Base-by-base conservation (phyloP, 1,284 basidiomycete genomes). In the Ganoderma resinaceum region DNA sequence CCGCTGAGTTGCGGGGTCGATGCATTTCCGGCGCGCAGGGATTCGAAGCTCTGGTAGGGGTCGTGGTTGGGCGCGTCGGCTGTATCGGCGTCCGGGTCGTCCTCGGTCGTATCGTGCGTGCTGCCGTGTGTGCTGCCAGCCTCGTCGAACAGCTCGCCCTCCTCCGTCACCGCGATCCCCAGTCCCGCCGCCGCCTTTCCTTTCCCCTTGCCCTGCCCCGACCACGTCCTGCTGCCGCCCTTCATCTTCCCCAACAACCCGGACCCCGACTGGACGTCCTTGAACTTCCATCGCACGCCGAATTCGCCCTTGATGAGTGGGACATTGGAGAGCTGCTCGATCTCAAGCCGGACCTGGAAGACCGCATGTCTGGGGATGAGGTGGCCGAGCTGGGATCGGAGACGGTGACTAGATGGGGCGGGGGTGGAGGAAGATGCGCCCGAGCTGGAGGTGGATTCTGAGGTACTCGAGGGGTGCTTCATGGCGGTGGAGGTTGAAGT, bases 221-320 rank as follows among this genome's bases (percentile, higher is more conserved):
- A 79, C 81, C 81, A 72, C 69, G 73, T 77, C 79, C 81, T 76
- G 68, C 70, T 65, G 59, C 69, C 75, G 20, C n/a, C 58, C 74
- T 75, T 77, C 77, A 78, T 82, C 76, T 80, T 81, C 60, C 80
- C 71, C 20, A 83, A 76, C 58, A 82, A 73, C 40, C 78, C 77
- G 12, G 83, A 79, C 2, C 83, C 78, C 18, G 81, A 79, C 46
- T 87, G 84, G 18, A 88, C 87, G 72, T 89, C 84, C 80, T 90
- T 91, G 80, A 95, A 87, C 77, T 89, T 91, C 93, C 93, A 95
- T 61, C 86, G 84, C 46, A 91, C 86, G 18, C 84, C 88, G 76
- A 95, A 95, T 74, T 93, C 86, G 70, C 94, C 94, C 49, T 82
- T 81, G 61, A 95, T 88, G 69, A 94, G 86, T 0, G 94, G 93